A percentile compares a stretch with the other conserved stretches of the same genome.
These are phyloP conservation scores for Hymenoscyphus scutula DNA, from an alignment of 2,329 filamentous ascomycete genomes.

Conservation along the genomic window DNA sequence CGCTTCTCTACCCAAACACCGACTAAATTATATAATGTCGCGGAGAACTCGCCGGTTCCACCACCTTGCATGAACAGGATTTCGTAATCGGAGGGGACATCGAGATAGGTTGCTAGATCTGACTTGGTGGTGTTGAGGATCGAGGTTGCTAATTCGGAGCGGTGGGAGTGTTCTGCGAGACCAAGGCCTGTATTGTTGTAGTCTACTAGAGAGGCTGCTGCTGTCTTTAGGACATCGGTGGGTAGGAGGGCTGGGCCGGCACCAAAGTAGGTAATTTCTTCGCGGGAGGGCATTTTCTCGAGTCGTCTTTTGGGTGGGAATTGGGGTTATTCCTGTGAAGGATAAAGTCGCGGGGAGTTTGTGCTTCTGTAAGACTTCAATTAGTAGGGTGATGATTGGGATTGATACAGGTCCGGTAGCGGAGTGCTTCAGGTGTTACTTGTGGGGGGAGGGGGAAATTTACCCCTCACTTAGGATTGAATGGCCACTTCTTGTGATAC, in stretches of 20 bases:
- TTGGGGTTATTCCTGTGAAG: background rate
- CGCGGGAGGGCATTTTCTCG: constrained; percentile 62
- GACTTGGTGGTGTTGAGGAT: constrained; percentile 79
- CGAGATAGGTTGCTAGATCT: constrained; percentile 69
- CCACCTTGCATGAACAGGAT: constrained; percentile 86
- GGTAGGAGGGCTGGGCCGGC: constrained; percentile 87
- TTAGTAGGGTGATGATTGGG: background rate
- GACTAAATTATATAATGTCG: constrained; percentile 80
- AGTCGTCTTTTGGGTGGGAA: background rate
- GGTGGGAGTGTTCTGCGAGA: constrained; percentile 86
- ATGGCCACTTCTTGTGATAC: background rate
- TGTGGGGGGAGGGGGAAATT: background rate
- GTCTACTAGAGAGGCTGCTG: constrained; percentile 75
- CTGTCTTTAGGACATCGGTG: constrained; percentile 74
- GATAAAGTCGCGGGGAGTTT: background rate
- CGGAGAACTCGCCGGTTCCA: constrained; percentile 81
- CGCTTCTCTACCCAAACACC: constrained; percentile 76
- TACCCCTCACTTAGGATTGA: background rate
- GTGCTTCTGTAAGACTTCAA: background rate
- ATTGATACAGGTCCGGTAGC: background rate
- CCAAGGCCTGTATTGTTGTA: constrained; percentile 79
- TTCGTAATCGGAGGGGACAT: constrained; percentile 84
- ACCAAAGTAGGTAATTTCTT: constrained; percentile 81
- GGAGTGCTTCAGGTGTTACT: background rate
- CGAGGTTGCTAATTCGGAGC: constrained; percentile 71